Conservation (phyloP, 164 flowering plant species). For the Tinospora cordifolia region DNA sequence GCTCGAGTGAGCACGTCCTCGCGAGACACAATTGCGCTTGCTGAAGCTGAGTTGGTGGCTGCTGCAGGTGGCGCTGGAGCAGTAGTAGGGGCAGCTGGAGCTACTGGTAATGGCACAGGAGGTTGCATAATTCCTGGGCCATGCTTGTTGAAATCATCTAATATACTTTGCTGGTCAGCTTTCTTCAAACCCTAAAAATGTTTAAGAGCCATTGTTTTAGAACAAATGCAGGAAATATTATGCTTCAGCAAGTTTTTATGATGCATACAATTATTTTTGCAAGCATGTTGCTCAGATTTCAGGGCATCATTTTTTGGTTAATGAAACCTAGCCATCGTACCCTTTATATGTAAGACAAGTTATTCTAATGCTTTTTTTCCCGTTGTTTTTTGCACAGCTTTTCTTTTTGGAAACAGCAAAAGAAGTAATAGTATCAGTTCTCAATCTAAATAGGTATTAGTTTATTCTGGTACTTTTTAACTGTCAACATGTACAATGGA, state of each 20-base stretch:
- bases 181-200: conserved; percentile 75
- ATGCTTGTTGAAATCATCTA: conserved; percentile 88
- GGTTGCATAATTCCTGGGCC: conserved; percentile 60
- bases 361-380: no score
- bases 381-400: no score
- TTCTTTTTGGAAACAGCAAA: no score
- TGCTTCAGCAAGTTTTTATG: neutral
- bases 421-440: no score
- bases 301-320: neutral
- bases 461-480: no score
- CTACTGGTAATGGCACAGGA: conserved; percentile 25
- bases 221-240: neutral
- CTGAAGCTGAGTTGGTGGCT: conserved; percentile 21
- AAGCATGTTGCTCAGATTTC: neutral
- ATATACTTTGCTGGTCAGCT: conserved; percentile 78
- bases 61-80: conserved; percentile 29
- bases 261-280: neutral
- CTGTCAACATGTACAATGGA: no score
- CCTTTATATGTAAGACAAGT: no score
- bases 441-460: no score
- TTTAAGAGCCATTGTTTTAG: neutral
- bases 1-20: conserved; percentile 94
- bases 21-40: conserved; percentile 40
- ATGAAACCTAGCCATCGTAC: no score
- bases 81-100: conserved; percentile 27